Evolutionary conservation across 2,329 filamentous ascomycete genomes (phyloP), one percentile per base, ranked within the genome.

Genomic region (Cercospora canescens): DNA sequence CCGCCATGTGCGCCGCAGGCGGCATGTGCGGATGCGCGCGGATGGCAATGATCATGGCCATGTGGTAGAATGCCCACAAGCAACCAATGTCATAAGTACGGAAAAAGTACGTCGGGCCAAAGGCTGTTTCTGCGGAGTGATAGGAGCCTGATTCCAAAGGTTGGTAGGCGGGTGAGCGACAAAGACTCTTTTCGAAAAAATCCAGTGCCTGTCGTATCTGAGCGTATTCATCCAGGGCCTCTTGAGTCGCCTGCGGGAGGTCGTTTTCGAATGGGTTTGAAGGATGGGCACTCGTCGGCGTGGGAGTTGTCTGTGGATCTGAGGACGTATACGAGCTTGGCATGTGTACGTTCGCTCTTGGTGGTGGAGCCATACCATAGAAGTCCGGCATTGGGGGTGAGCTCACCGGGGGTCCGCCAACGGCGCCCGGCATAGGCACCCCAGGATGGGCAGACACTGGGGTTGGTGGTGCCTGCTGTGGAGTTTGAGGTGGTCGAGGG

Each of bases 11-110:
- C n/a, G n/a, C n/a, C n/a, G n/a, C 89, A 0, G 94, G 93, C 0
- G 94, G 94, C 93, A 97, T 97, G 26, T 87, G 87, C 0, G 95
- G 95, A 71, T 97, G 94, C 1, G 89, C 85, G 35, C 95, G 87
- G 66, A 94, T 84, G n/a, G 95, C 85, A 62, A 94, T 85, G 64
- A 98, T 94, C 55, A 93, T 85, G 0, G 90, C 89, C 83, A 94
- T 92, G 78, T 96, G 91, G 77, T 92, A 94, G 70, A 94, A 90
- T 75, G 91, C 88, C 92, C 93, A 97, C 24, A 97, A 84, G 35
- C 92, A 90, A 2, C 91, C 92, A 69, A 98, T 91, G n/a, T 90
- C 89, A 76, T 93, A 94, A 1, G 91, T 94, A 32, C 92, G 87
- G 76, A 96, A 97, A 69, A 93, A 88, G 6, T 93, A 81, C 0